Evolutionary conservation across 176 grass and related monocot genomes (phyloP), one percentile per base, ranked within the genome.

Genomic region (Oryza longistaminata): DNA sequence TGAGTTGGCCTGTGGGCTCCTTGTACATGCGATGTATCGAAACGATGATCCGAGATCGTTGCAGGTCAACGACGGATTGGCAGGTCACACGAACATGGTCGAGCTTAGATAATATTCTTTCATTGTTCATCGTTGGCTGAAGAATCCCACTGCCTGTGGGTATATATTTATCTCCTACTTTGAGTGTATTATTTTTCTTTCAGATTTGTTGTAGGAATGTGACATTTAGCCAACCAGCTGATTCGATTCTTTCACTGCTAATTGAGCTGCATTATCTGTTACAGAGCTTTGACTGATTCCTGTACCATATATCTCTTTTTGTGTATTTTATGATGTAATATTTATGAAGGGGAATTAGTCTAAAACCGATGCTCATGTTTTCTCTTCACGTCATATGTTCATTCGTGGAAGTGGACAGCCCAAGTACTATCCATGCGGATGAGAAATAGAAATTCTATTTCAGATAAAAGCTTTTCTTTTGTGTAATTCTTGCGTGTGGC

Each of bases 201-300:
- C 58, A 33, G 66, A 66, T 78, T 71, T 82, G 71, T 49, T 86
- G 83, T 86, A 90, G 88, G 37, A 66, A 52, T 81, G 33, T 86
- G 33, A 26, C 29, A 31, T 58, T 22, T 90, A 90, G 44, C 53
- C 44, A 73, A 72, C 81, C 74, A 79, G 81, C 74, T 88, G 81
- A 88, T 77, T 49, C 33, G 26, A 83, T 88, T 83, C 74, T 83
- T 88, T 83, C 74, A 49, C 68, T 79, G 68, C 87, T 88, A 88
- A 88, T 66, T 78, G 87, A 53, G 45, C 29, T 83, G 37, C 27
- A 64, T 29, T 55, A 13, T 19, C 11, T 68, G 58, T 43, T 22
- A 9, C 66, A 24, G 60, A 81, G 16, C 62, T 85, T 70, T 70
- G 11, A 37, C 74, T 76, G 48, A 64, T 70, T 85, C 53, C 11